Conservation (phyloP, 768 basidiomycete genomes). For the Suillus plorans region DNA sequence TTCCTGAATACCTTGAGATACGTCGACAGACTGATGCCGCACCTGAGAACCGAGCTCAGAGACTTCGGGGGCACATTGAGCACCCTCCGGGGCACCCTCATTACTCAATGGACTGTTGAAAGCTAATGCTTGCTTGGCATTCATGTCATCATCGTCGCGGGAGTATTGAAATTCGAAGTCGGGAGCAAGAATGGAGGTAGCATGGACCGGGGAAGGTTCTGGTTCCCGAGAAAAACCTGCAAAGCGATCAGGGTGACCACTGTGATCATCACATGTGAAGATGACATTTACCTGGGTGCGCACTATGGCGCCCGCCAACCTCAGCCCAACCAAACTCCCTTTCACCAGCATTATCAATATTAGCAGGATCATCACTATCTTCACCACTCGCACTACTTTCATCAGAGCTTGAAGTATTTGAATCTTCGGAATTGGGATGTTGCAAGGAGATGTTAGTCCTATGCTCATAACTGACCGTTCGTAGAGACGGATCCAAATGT, state of each 20-base stretch:
- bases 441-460: not conserved
- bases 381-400: too few relatives aligned
- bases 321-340: too few relatives aligned
- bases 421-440: not conserved
- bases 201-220: not conserved
- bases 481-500: not conserved
- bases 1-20: not conserved
- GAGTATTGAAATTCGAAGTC: not conserved
- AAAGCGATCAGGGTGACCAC: too few relatives aligned
- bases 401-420: not conserved
- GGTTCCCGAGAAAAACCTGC: not conserved
- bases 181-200: not conserved
- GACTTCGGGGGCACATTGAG: not conserved
- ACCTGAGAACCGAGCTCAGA: too few relatives aligned
- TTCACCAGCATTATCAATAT: too few relatives aligned
- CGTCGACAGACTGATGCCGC: too few relatives aligned
- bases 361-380: too few relatives aligned
- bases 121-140: not conserved
- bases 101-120: too few relatives aligned
- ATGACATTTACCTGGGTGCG: too few relatives aligned
- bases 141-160: not conserved
- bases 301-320: too few relatives aligned
- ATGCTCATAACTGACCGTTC: not conserved
- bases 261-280: too few relatives aligned
- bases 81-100: not conserved